Evolutionary conservation across 176 grass and related monocot species (phyloP), one percentile per base, ranked within the genome.

Genomic region (Thalia dealbata): DNA sequence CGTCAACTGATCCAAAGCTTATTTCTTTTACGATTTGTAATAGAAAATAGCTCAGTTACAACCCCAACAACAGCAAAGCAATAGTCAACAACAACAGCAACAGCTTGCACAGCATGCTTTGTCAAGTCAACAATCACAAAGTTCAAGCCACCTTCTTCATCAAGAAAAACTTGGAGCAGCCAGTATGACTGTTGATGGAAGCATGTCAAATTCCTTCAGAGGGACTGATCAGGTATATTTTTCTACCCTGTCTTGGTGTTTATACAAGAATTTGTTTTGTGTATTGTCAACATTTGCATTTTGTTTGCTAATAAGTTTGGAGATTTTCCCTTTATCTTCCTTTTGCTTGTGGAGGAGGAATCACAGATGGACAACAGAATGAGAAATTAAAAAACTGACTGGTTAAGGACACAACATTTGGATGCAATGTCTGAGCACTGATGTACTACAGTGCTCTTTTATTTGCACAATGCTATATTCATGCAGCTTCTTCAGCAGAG

Each of bases 1-100:
- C 38, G 8, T 18, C 32, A 45, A 10, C 10, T 22, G 18, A 3
- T 18, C 43, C 38, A 14, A 50, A 75, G 76, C 62, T 77, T 81
- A 67, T 89, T 92, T 83, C 83, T 88, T 86, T 83, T 81, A 38
- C 78, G 83, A 81, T 86, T 78, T 86, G 64, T 84, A 86, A 86
- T 86, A 92, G 90, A 92, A 86, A 87, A 89, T 92, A 89, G 86
- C 90, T 82, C 86, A 78, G 51, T 76, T 46, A 75, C 87, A 89
- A 6, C 79, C 78, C 8, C 87, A 84, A 14, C 84, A 87, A 96
- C 73, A 85, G 67, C 72, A 88, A 85, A 88, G 52, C 84, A 86
- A 52, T 64, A 86, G 76, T 63, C 81, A 50, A 73, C 86, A 44
- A 58, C 84, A 77, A 66, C 79, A 93, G 61, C 82, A 84, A 25